These are phyloP conservation scores for Effrenium voratum DNA, from an alignment of 73 alveolate species.

Conservation along the genomic window DNA sequence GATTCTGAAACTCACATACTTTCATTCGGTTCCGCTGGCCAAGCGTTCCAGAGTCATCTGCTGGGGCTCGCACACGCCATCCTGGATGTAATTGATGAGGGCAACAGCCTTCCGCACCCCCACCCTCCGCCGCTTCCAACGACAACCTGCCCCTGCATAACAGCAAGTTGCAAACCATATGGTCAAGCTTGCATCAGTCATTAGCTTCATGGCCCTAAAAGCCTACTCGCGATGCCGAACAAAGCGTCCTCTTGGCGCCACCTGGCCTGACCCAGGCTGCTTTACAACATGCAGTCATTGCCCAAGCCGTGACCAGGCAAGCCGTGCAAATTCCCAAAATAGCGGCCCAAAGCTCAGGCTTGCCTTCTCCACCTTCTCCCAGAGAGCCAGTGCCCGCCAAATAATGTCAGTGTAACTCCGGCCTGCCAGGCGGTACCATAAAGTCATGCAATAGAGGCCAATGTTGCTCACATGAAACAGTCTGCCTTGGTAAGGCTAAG, in stretches of 20 bases:
- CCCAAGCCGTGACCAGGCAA: too few relatives aligned
- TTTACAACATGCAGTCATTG: too few relatives aligned
- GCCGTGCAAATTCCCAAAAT: too few relatives aligned
- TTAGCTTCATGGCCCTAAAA: background rate
- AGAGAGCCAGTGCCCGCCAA: constrained; percentile 62
- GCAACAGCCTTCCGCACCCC: constrained; percentile 9
- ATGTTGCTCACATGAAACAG: background rate
- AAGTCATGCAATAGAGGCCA: background rate
- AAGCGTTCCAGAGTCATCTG: too few relatives aligned
- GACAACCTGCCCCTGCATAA: background rate
- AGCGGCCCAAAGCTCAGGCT: too few relatives aligned
- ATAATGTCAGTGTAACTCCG: constrained; percentile 33
- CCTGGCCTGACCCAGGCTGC: too few relatives aligned
- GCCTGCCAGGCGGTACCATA: background rate
- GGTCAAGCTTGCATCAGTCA: background rate
- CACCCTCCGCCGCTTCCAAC: background rate
- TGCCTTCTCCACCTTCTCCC: constrained; percentile 79
- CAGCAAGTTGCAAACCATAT: background rate
- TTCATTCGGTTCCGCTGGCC: too few relatives aligned
- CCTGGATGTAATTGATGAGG: constrained; percentile 50
- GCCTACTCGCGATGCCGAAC: too few relatives aligned
- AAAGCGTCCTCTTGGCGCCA: too few relatives aligned
- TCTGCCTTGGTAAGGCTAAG: background rate
- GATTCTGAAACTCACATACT: too few relatives aligned
- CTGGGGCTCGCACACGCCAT: constrained; percentile 51